Evolutionary conservation across 169 alveolate species (phyloP), one percentile per base, ranked within the genome.

Genomic region (Fabrea salina): DNA sequence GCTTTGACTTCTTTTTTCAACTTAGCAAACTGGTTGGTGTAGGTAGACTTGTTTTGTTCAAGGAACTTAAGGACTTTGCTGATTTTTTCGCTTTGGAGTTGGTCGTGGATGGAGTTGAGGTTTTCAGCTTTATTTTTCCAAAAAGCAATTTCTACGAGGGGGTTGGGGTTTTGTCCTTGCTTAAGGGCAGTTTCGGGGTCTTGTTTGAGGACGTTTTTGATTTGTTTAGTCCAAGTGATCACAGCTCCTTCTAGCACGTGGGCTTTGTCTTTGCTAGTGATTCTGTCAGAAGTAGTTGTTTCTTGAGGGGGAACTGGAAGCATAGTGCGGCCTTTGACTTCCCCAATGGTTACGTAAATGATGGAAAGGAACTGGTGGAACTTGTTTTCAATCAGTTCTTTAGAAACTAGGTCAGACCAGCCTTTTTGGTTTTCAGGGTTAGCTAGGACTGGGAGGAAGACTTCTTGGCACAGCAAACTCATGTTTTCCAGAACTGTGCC

Each of bases 161-260:
- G 98, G 35, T 93, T 96, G 37, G 98, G 98, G 75, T 97, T 91
- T 43, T 91, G 90, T 40, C 96, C 97, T 27, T 89, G 86, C 84
- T 94, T 95, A 47, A 96, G 94, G 8, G 97, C 95, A 66, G 93
- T 93, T 82, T 95, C 99, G 0, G 98, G 99, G 64, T 96, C 98
- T 80, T 94, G 94, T 80, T 95, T 95, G 75, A 96, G 81, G 25
- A 96, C 98, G 70, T 92, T 95, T 79, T 95, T 90, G 80, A 96
- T 95, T 85, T 95, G 95, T 80, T 94, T 94, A 47, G 97, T 95
- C 99, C 99, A 96, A 43, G 96, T 94, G 61, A 96, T 94, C 44
- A 96, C 92, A 27, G 98, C 96, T 40, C 97, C 94, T 85, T 96
- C 99, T 49, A 95, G 93, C 6, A 95, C 94, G 54, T 96, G 98